Evolutionary conservation across 1,284 basidiomycete species (phyloP), one percentile per base, ranked within the genome.

Genomic region (Sutorius eximius): DNA sequence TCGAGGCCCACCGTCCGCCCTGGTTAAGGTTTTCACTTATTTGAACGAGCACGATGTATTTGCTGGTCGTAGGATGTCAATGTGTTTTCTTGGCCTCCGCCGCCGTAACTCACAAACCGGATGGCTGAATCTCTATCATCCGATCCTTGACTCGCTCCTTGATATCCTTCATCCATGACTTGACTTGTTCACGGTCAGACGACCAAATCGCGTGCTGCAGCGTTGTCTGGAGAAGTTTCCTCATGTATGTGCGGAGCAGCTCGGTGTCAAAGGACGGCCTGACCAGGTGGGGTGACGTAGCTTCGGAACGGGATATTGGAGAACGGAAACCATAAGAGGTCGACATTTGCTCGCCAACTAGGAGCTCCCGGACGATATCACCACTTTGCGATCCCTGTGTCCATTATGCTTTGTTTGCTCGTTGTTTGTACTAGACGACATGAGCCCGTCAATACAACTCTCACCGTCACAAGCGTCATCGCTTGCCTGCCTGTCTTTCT

Each of bases 21-120:
- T 92, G 89, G 6, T 87, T 87, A 54, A 82, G 73, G 64, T 91
- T 91, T 75, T 91, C 87, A 68, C 83, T 88, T 59, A 90, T 85
- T 66, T 91, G 89, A 40, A 89, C 89, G 51, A 90, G 75, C 42
- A 92, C 89, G 55, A 91, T 82, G 67, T 89, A 92, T 76, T 92
- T 92, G 67, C 89, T 91, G 61, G 47, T 49, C 61, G 52, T 29
- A 37, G 59, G 51, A 46, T 43, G 57, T 68, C 56, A 70, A 54
- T 41, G 27, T 56, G 48, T 38, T 30, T 37, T 43, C 49, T 47
- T 30, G n/a, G 36, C 47, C 15, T 30, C 37, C 40, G 48, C 36
- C 15, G 9, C 24, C 29, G 16, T n/a, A 5, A 79, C 89, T 81
- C 71, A 91, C 89, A 89, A 90, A 59, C 87, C 87, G 62, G 77